These are phyloP conservation scores for Heterobasidion occidentale DNA, from an alignment of 1,284 basidiomycete genomes.

Conservation along the genomic window DNA sequence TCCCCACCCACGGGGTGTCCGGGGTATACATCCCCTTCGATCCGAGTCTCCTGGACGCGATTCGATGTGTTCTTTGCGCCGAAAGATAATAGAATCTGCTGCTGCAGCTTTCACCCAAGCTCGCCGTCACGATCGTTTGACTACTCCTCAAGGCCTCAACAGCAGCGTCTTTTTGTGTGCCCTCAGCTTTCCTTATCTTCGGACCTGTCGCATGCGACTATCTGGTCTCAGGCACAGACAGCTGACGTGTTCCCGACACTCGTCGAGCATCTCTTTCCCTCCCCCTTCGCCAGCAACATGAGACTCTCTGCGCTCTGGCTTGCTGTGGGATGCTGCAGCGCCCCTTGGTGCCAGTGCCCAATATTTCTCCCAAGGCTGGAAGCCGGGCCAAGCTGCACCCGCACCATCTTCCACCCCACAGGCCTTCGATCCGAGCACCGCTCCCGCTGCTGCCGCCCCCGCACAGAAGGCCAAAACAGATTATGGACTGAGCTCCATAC, in stretches of 20 bases:
- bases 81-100: too few relatives aligned
- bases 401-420: constrained; percentile 15
- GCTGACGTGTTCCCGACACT: background rate
- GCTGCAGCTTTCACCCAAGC: too few relatives aligned
- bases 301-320: constrained; percentile 30
- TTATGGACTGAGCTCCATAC: constrained; percentile 11
- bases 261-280: background rate
- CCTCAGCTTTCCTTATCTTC: background rate
- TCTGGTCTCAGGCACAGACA: background rate
- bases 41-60: too few relatives aligned
- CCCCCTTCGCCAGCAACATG: constrained; percentile 32
- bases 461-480: constrained; percentile 7
- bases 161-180: too few relatives aligned
- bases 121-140: too few relatives aligned
- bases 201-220: background rate
- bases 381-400: constrained; percentile 52
- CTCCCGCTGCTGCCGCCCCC: constrained; percentile 11
- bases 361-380: constrained; percentile 74
- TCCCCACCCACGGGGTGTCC: background rate
- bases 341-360: constrained; percentile 38
- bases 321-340: constrained; percentile 25
- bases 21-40: background rate
- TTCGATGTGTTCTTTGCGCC: too few relatives aligned
- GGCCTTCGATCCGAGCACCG: constrained; percentile 14
- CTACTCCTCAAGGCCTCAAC: too few relatives aligned